phyloP scores from a whole-genome alignment of 805 yeast species.

The Metschnikowia peoriensis region DNA sequence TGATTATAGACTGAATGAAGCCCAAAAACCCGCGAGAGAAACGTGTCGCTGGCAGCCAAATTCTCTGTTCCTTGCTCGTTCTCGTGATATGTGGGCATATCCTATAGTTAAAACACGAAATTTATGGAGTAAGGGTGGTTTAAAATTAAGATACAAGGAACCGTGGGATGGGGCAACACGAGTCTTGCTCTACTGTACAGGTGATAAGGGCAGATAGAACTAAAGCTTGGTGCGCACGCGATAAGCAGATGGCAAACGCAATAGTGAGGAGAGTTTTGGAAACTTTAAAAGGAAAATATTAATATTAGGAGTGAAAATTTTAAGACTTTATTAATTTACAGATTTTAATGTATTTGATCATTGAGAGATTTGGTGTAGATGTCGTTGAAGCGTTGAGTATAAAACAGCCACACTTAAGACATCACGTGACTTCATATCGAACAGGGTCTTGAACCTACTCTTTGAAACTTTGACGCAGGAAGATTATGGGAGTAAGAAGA shows the following conservation, averaged over 20 bases:
- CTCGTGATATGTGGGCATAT: neutral
- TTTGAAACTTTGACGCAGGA: neutral
- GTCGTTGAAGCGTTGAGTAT: neutral
- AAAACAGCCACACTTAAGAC: neutral
- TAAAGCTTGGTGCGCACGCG: neutral
- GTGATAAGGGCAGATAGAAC: conserved; percentile 2
- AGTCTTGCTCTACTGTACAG: neutral
- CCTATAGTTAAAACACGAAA: no score
- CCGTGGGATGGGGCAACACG: neutral
- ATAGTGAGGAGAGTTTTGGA: neutral
- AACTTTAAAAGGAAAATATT: neutral
- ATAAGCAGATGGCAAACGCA: neutral
- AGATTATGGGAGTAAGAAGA: neutral
- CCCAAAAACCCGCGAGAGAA: conserved; percentile 64
- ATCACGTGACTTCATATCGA: neutral
- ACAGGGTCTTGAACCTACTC: neutral
- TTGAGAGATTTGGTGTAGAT: no score
- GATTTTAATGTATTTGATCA: neutral
- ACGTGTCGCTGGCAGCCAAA: conserved; percentile 43
- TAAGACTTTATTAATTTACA: no score
- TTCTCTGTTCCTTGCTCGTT: neutral
- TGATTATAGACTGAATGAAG: conserved; percentile 44
- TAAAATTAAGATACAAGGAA: neutral
- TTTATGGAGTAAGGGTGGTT: neutral
- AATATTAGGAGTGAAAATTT: neutral